These are phyloP conservation scores for Fusarium secorum DNA, from an alignment of 2,329 filamentous ascomycete species.

Conservation along the genomic window DNA sequence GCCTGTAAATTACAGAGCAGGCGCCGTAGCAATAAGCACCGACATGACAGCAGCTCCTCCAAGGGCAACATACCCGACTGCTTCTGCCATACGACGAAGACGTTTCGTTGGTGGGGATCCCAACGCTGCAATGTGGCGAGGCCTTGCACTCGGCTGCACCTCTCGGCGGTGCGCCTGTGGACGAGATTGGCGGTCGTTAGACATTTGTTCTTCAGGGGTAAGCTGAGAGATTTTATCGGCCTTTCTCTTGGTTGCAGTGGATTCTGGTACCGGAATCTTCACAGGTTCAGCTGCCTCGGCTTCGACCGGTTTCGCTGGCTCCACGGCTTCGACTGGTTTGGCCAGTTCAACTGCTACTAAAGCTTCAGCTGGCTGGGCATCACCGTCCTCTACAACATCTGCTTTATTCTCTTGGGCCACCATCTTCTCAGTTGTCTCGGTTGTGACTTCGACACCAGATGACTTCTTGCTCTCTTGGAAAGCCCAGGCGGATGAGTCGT, in stretches of 20 bases:
- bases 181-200: neutral
- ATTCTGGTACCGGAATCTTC: neutral
- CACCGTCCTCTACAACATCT: neutral
- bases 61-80: constrained; percentile 48
- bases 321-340: neutral
- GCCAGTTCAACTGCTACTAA: neutral
- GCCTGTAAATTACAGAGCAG: constrained; percentile 31
- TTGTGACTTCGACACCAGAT: neutral
- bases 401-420: neutral
- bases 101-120: constrained; percentile 42
- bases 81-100: constrained; percentile 47
- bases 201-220: neutral
- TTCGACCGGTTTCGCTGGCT: neutral
- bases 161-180: neutral
- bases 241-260: constrained; percentile 32
- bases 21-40: constrained; percentile 51
- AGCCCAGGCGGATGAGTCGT: constrained; percentile 45
- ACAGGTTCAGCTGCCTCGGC: neutral
- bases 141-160: neutral
- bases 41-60: constrained; percentile 52
- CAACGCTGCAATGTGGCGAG: neutral
- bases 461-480: constrained; percentile 43
- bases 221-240: constrained; percentile 40
- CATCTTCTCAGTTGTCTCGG: neutral
- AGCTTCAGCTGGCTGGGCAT: neutral